These are phyloP conservation scores for Phytophthora foliorum DNA, from an alignment of 352 stramenopile species.

Conservation along the genomic window DNA sequence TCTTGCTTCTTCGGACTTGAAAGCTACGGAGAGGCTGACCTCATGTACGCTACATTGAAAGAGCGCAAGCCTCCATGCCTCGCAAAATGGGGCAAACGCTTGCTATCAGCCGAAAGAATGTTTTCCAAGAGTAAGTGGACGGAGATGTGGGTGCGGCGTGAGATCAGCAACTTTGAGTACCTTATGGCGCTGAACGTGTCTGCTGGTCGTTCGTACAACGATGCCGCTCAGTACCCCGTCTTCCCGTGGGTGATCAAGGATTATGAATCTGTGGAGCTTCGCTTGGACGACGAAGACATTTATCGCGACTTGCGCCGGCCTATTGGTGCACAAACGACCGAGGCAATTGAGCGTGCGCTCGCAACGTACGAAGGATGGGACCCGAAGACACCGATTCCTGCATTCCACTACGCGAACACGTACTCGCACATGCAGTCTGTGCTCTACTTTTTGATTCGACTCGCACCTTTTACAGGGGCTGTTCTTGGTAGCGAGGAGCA, in stretches of 20 bases:
- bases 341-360: slow-evolving; percentile 52
- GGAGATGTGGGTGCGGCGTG: slow-evolving; percentile 87
- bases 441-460: slow-evolving; percentile 77
- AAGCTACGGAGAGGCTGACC: slow-evolving; percentile 68
- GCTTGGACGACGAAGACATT: slow-evolving; percentile 93
- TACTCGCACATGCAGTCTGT: slow-evolving; percentile 81
- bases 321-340: slow-evolving; percentile 93
- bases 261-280: slow-evolving; percentile 94
- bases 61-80: slow-evolving; percentile 87
- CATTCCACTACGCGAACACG: slow-evolving; percentile 79
- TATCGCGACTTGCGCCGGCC: slow-evolving; percentile 98
- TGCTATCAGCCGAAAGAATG: slow-evolving; percentile 77
- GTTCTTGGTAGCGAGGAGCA: slow-evolving; percentile 48
- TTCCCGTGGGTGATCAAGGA: slow-evolving; percentile 99
- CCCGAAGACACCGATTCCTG: slow-evolving; percentile 60
- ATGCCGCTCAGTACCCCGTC: slow-evolving; percentile 98
- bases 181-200: slow-evolving; percentile 97
- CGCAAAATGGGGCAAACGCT: slow-evolving; percentile 78
- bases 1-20: slow-evolving; percentile 84
- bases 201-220: slow-evolving; percentile 97
- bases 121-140: slow-evolving; percentile 89
- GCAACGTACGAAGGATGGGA: slow-evolving; percentile 58
- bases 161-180: slow-evolving; percentile 97
- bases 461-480: slow-evolving; percentile 75
- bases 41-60: slow-evolving; percentile 81